Base-by-base conservation (phyloP, 345 rosid genomes). In the Dovyalis caffra region DNA sequence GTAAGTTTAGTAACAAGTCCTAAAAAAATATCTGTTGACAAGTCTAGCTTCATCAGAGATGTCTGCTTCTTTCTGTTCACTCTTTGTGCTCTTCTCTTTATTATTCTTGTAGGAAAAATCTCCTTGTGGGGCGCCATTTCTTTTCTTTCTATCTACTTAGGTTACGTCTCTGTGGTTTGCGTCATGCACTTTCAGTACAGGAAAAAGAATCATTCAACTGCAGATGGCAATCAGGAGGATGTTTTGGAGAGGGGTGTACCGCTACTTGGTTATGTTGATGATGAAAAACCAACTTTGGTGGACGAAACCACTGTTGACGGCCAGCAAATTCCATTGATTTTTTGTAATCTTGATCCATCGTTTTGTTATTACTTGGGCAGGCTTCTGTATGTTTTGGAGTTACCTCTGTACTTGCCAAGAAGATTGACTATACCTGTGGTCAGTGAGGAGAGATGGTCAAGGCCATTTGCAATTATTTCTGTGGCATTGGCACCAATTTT, bases 391-490 rank as follows among this genome's bases (percentile, higher is more conserved):
- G 71, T 89, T 51, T 77, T 93, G 73, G 93, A 92, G 77, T 68
- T 91, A 34, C 98, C 99, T 71, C 83, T 95, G 1, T 88, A 83
- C 86, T 71, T 95, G 72, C 97, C 98, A 14, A 88, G 99, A 79
- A 89, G 85, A 78, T 70, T 93, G 75, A 93, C 99, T 0, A 91
- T 95, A 51, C 98, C 99, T 1, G 85, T 90, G 16, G 89, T 86
- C 28, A 76, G 85, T 37, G 98, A 87, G 76, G 85, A 84, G 21
- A 81, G 69, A 56, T 95, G 99, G 99, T 93, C 98, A 57, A 93
- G 86, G 85, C 86, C 93, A 57, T 83, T 65, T 78, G 97, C 93
- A 28, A 90, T 92, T 7, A 62, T 79, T 18, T 91, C 97, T 1
- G 95, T 80, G 0, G 83, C 90, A 23, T 70, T 88, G 43, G 94